phyloP scores from a whole-genome alignment of 1,284 basidiomycete species.

The Salmacisia buchloeana region DNA sequence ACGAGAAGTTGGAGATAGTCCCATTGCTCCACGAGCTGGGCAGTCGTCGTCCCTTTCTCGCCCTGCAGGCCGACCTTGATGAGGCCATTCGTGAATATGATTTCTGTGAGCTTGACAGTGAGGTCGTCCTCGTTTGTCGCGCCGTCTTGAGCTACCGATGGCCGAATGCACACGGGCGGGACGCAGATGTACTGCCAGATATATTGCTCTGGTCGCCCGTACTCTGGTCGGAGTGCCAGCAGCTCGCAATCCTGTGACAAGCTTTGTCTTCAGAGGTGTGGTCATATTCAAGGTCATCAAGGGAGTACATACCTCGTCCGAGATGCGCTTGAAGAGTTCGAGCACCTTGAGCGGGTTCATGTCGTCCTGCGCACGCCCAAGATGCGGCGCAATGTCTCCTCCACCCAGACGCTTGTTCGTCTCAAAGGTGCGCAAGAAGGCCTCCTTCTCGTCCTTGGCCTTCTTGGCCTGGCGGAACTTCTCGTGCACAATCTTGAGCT shows the following conservation, averaged over 20 bases:
- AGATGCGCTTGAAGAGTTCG: slow-evolving; percentile 86
- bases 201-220: slow-evolving; percentile 91
- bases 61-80: slow-evolving; percentile 78
- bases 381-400: slow-evolving; percentile 76
- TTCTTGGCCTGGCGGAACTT: slow-evolving; percentile 88
- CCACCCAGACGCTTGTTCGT: slow-evolving; percentile 73
- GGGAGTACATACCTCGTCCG: slow-evolving; percentile 58
- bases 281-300: neutral
- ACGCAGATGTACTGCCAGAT: slow-evolving; percentile 99
- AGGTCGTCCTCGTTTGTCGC: slow-evolving; percentile 86
- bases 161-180: slow-evolving; percentile 93
- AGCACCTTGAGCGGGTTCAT: slow-evolving; percentile 89
- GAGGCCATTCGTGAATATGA: slow-evolving; percentile 87
- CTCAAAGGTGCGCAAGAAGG: slow-evolving; percentile 78
- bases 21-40: slow-evolving; percentile 72
- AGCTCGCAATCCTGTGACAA: slow-evolving; percentile 77
- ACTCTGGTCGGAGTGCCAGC: slow-evolving; percentile 79
- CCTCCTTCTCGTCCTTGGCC: slow-evolving; percentile 78
- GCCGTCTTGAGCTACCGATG: slow-evolving; percentile 89
- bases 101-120: slow-evolving; percentile 94
- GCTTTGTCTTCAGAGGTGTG: neutral
- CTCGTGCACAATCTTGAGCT: slow-evolving; percentile 94
- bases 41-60: slow-evolving; percentile 46
- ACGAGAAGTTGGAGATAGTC: slow-evolving; percentile 91
- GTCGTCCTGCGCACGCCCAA: slow-evolving; percentile 89